Percentiles rank a stretch among this genome's conserved stretches.
These are phyloP conservation scores for Bifiguratus adelaidae DNA, from an alignment of 192 early-diverging fungal genomes.

Conservation along the genomic window DNA sequence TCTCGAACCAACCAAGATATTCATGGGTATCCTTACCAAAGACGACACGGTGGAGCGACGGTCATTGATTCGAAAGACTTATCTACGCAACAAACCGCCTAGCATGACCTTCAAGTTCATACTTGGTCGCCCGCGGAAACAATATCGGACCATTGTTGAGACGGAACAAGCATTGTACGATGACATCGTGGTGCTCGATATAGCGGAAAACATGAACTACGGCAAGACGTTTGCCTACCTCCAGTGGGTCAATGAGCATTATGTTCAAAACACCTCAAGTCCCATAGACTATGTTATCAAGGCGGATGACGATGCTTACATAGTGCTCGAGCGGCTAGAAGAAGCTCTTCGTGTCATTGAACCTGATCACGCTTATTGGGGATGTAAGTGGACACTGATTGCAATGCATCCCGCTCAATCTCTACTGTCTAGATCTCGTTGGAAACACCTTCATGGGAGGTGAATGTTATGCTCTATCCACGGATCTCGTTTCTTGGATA, in stretches of 20 bases:
- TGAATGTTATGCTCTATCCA: slow-evolving; percentile 14
- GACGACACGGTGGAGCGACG: slow-evolving; percentile 9
- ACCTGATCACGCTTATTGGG: slow-evolving; percentile 17
- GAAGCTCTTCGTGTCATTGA: slow-evolving; percentile 9
- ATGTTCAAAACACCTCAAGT: slow-evolving; percentile 2
- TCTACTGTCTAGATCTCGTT: too few species aligned
- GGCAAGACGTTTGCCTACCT: slow-evolving; percentile 22
- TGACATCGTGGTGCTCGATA: slow-evolving; percentile 20
- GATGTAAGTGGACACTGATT: too few species aligned
- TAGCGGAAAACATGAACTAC: slow-evolving; percentile 22
- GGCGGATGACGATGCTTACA: slow-evolving; percentile 22
- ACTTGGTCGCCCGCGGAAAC: slow-evolving; percentile 3
- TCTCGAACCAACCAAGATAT: slow-evolving; percentile 8
- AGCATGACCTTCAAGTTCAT: slow-evolving; percentile 22
- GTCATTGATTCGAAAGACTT: slow-evolving; percentile 14
- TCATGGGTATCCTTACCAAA: slow-evolving; percentile 21
- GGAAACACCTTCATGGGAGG: slow-evolving; percentile 20
- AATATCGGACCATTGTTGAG: background rate
- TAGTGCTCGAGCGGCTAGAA: slow-evolving; percentile 19
- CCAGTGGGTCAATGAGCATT: slow-evolving; percentile 7
- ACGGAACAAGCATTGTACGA: slow-evolving; percentile 12
- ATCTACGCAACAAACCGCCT: slow-evolving; percentile 10
- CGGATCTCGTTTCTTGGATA: slow-evolving; percentile 14
- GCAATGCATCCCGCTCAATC: too few species aligned
- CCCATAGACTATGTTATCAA: slow-evolving; percentile 21